Evolutionary conservation across 306 rosid genomes (phyloP).

Genomic region (Neltuma alba): DNA sequence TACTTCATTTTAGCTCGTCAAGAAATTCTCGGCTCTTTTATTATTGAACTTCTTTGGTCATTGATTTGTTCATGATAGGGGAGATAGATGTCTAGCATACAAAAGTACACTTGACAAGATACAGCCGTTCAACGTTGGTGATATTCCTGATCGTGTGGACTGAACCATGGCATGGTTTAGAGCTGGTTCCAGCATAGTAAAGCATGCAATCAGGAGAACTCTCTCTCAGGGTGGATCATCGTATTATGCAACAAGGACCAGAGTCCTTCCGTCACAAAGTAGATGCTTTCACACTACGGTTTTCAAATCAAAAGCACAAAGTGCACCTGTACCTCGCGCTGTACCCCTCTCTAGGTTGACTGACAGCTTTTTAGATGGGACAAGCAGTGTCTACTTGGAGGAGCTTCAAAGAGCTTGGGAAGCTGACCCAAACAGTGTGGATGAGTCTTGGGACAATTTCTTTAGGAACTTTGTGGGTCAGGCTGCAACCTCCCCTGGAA

Average conservation of each 20-base stretch:
- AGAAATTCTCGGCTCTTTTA: neutral
- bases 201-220: conserved; percentile 64
- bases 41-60: neutral
- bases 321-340: conserved; percentile 79
- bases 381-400: conserved; percentile 92
- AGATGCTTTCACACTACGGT: conserved; percentile 67
- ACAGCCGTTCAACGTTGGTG: conserved; percentile 1
- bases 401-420: conserved; percentile 99
- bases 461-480: conserved; percentile 93
- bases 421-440: conserved; percentile 89
- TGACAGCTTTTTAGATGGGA: conserved; percentile 93
- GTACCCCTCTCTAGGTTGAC: conserved; percentile 94
- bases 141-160: conserved; percentile 31
- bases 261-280: conserved; percentile 55
- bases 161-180: conserved; percentile 84
- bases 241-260: conserved; percentile 52
- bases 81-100: conserved; percentile 26
- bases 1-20: neutral
- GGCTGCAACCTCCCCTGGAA: conserved; percentile 82
- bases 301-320: conserved; percentile 60
- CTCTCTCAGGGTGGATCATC: conserved; percentile 60
- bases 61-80: conserved; percentile 1
- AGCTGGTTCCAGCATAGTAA: conserved; percentile 74
- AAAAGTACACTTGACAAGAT: conserved; percentile 26
- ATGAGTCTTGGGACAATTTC: conserved; percentile 98